These are phyloP conservation scores for Metarhizium rileyi DNA, from an alignment of 2,329 filamentous ascomycete species.

Conservation along the genomic window DNA sequence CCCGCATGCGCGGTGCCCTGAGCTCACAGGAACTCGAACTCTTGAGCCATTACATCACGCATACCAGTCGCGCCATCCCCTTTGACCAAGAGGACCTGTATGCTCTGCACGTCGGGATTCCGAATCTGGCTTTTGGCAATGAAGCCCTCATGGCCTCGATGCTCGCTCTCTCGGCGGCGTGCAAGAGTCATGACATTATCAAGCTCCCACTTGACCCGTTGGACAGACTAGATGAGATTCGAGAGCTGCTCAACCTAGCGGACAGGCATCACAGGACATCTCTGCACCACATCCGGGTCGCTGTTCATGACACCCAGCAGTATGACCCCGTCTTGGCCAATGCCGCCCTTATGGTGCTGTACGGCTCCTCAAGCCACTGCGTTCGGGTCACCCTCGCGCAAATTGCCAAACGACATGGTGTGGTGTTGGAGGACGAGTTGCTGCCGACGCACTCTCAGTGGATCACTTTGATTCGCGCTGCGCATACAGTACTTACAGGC, in stretches of 20 bases:
- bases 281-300: conserved; percentile 25
- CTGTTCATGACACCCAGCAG: conserved; percentile 17
- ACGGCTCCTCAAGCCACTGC: conserved; percentile 27
- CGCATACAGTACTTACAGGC: conserved; percentile 22
- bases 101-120: conserved; percentile 30
- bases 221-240: conserved; percentile 5
- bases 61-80: conserved; percentile 27
- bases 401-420: conserved; percentile 10
- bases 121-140: conserved; percentile 29
- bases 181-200: conserved; percentile 27
- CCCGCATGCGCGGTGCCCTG: conserved; percentile 9
- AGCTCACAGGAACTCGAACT: conserved; percentile 24
- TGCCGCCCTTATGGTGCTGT: conserved; percentile 32
- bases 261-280: conserved; percentile 28
- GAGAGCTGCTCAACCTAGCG: conserved; percentile 17
- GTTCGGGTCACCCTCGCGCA: conserved; percentile 24
- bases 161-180: conserved; percentile 30
- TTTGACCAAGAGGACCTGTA: conserved; percentile 28
- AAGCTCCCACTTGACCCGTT: neutral
- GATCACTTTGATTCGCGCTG: conserved; percentile 28
- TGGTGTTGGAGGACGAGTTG: conserved; percentile 14
- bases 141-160: conserved; percentile 31
- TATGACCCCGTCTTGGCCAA: conserved; percentile 19
- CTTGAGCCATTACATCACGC: conserved; percentile 30
- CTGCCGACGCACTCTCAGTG: conserved; percentile 25